A percentile compares a stretch with the other conserved stretches of the same genome.
These are phyloP conservation scores for Trypanosoma platydactyli DNA, from an alignment of 208 protist species.

Conservation along the genomic window DNA sequence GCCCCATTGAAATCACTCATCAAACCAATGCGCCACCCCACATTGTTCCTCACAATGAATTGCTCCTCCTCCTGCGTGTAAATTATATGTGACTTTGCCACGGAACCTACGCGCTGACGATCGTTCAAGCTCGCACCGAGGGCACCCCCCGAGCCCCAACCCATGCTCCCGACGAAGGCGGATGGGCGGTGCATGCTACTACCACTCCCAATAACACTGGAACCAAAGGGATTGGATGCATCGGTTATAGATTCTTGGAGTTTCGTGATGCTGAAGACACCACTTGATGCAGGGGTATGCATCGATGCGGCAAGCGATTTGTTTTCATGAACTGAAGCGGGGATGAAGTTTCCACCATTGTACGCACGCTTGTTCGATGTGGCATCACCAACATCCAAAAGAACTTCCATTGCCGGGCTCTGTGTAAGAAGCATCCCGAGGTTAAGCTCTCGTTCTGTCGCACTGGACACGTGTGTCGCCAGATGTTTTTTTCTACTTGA, in stretches of 20 bases:
- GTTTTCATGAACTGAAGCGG: constrained; percentile 46
- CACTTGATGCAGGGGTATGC: constrained; percentile 14
- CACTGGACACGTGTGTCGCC: constrained; percentile 37
- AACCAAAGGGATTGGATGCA: constrained; percentile 10
- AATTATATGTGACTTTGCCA: constrained; percentile 67
- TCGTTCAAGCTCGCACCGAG: constrained; percentile 43
- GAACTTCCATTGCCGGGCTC: constrained; percentile 85
- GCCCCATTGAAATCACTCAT: constrained; percentile 81
- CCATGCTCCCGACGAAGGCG: constrained; percentile 20
- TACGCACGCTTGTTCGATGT: constrained; percentile 70
- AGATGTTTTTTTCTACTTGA: neutral
- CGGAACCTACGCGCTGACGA: constrained; percentile 72
- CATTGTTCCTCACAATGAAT: constrained; percentile 80
- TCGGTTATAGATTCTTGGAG: constrained; percentile 18
- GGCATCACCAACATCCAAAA: constrained; percentile 75
- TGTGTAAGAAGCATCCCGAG: constrained; percentile 83
- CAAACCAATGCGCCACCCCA: constrained; percentile 87
- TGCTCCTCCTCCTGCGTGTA: constrained; percentile 80
- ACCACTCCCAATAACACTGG: constrained; percentile 18
- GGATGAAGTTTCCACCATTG: constrained; percentile 78
- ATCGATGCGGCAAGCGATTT: constrained; percentile 6
- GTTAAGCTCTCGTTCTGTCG: constrained; percentile 83
- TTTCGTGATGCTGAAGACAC: constrained; percentile 30
- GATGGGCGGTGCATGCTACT: constrained; percentile 30
- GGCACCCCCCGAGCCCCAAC: constrained; percentile 24